Conservation (phyloP, 1,284 basidiomycete species). For the Cryptococcus sp. region DNA sequence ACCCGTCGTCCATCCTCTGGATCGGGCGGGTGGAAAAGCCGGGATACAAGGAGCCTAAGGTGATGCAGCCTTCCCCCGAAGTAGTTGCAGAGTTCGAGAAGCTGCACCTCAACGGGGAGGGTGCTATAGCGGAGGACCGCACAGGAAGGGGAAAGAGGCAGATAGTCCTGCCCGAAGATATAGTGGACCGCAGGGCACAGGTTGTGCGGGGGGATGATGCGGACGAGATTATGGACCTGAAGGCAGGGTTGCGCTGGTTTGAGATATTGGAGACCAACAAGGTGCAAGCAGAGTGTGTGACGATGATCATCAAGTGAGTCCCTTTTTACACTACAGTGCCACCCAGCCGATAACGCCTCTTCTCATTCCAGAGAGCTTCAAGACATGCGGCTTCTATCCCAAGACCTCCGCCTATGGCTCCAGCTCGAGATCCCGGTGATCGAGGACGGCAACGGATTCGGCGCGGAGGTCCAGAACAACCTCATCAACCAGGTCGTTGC, state of each 20-base stretch:
- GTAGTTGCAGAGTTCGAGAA: neutral
- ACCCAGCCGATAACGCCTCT: neutral
- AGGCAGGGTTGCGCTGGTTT: constrained; percentile 31
- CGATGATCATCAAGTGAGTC: constrained; percentile 22
- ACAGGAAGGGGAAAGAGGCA: neutral
- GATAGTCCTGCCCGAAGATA: constrained; percentile 7
- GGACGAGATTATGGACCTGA: neutral
- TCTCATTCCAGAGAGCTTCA: constrained; percentile 24
- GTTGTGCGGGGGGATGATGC: neutral
- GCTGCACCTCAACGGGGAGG: neutral
- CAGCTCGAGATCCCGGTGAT: constrained; percentile 37
- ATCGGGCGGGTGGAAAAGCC: constrained; percentile 14
- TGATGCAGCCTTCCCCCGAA: constrained; percentile 16
- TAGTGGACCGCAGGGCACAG: neutral
- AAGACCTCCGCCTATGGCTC: constrained; percentile 34
- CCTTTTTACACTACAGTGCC: neutral
- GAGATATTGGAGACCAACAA: constrained; percentile 29
- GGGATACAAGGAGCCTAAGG: constrained; percentile 12
- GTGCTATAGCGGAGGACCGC: neutral
- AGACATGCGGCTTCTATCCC: constrained; percentile 21
- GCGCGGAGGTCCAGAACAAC: constrained; percentile 33
- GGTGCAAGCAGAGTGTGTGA: constrained; percentile 16
- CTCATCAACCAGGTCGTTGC: constrained; percentile 23
- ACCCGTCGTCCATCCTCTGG: constrained; percentile 24
- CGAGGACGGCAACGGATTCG: constrained; percentile 41